Evolutionary conservation across 768 basidiomycete species (phyloP).

Genomic region (Coprinopsis cinerea): DNA sequence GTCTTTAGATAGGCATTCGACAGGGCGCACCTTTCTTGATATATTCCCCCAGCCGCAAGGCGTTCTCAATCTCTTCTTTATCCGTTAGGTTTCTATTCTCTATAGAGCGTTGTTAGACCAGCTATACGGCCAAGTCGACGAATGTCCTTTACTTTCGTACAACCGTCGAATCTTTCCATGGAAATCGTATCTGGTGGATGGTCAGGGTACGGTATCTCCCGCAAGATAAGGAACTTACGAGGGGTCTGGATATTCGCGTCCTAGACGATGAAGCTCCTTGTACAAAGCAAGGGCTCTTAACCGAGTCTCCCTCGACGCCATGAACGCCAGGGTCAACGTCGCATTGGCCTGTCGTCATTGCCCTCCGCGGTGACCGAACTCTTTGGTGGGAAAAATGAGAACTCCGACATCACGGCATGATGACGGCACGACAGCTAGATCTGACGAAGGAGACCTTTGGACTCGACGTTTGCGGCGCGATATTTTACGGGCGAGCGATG

Average conservation of each 20-base stretch:
- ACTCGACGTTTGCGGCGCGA: no score
- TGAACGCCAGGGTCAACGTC: constrained; percentile 14
- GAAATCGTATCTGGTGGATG: constrained; percentile 55
- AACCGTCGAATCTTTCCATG: constrained; percentile 63
- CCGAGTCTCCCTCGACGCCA: constrained; percentile 49
- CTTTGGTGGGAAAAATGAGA: no score
- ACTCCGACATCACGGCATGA: no score
- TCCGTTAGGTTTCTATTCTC: constrained; percentile 66
- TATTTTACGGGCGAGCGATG: no score
- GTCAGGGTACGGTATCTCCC: constrained; percentile 9
- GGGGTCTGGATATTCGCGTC: constrained; percentile 78
- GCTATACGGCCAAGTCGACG: not conserved
- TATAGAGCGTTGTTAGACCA: constrained; percentile 22
- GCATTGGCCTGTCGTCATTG: not conserved
- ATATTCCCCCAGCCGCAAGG: constrained; percentile 70
- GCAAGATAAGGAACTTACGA: constrained; percentile 48
- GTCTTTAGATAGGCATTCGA: no score
- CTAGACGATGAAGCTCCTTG: constrained; percentile 77
- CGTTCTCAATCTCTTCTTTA: constrained; percentile 68
- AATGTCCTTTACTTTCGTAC: constrained; percentile 58
- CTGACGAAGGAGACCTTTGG: no score
- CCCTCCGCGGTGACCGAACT: no score
- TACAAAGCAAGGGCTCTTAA: constrained; percentile 67
- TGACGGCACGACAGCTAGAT: no score
- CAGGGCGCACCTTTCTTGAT: constrained; percentile 72